Evolutionary conservation across 2,329 filamentous ascomycete species (phyloP).

Genomic region (Helminthosporium solani): DNA sequence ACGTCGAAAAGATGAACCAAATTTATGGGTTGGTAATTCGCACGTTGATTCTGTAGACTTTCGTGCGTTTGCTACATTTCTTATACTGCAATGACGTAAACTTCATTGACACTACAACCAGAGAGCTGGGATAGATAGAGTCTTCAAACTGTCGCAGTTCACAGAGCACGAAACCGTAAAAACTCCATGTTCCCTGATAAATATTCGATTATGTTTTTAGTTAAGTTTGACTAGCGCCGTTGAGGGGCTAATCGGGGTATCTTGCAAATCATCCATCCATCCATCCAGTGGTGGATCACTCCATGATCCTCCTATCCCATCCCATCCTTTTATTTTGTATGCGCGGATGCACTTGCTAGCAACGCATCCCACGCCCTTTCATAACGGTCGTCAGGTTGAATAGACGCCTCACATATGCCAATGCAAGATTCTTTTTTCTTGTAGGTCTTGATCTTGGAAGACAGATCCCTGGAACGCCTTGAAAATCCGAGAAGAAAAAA

Average conservation of each 20-base stretch:
- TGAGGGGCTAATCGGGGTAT: slow-evolving; percentile 33
- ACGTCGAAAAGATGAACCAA: too few species aligned
- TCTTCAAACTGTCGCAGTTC: too few species aligned
- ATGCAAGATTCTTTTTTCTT: slow-evolving; percentile 11
- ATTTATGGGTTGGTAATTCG: too few species aligned
- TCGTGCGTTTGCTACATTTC: too few species aligned
- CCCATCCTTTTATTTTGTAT: not conserved
- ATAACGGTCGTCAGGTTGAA: slow-evolving; percentile 44
- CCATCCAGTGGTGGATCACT: slow-evolving; percentile 4
- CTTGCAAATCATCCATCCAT: slow-evolving; percentile 17
- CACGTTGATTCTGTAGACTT: too few species aligned
- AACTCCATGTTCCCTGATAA: too few species aligned
- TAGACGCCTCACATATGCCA: slow-evolving; percentile 39
- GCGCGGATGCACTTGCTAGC: not conserved
- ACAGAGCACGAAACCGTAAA: too few species aligned
- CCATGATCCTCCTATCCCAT: slow-evolving; percentile 11
- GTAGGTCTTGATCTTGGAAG: slow-evolving; percentile 1
- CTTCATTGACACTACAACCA: too few species aligned
- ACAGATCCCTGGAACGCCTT: slow-evolving; percentile 8
- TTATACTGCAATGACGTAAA: too few species aligned
- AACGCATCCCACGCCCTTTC: slow-evolving; percentile 18
- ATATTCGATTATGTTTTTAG: too few species aligned
- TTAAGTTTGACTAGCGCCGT: slow-evolving; percentile 29
- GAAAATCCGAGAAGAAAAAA: slow-evolving; percentile 1
- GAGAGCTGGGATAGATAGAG: too few species aligned